Evolutionary conservation across 2,329 filamentous ascomycete species (phyloP), one percentile per base, ranked within the genome.

Genomic region (Neophaeococcomyces aloes): DNA sequence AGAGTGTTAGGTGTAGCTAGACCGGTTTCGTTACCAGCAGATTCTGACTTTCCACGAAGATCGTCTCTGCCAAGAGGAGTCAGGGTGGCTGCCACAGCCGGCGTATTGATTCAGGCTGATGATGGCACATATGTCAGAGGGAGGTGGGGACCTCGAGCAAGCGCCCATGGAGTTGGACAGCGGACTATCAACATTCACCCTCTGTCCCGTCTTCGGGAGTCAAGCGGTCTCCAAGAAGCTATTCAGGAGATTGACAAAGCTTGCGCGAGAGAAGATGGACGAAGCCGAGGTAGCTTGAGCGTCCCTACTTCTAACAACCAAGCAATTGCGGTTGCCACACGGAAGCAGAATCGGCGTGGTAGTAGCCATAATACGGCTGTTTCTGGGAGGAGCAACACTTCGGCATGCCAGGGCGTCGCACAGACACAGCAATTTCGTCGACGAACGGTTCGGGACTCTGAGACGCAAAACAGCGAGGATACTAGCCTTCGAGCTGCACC

Each of bases 61-160:
- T 33, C 40, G n/a, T 15, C 23, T 7, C 36, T 53, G 29, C 52
- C 51, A 10, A 41, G 37, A n/a, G 47, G 51, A 30, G 37, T 54
- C 3, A 39, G 38, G 18, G 50, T 30, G 10, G 29, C 43, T 6
- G 49, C 51, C 7, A 55, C 54, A 6, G 32, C 48, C 18, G 55
- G 53, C 25, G 49, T 56, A 14, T 54, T 65, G 44, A 57, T 59
- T 27, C 59, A 59, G 44, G 64, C 65, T 13, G 57, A 62, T 18
- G 65, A 67, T 53, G 64, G 64, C 11, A 67, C 65, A 8, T 48
- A 56, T 18, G 57, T 68, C 18, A 57, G 62, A 40, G 65, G 64
- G 17, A 57, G 61, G 23, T 67, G 67, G 27, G 62, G 61, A 1
- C 52, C 57, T 38, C 56, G 65, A 36, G 57, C 61, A 29, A 68